A percentile compares a stretch with the other conserved stretches of the same genome.
Evolutionary conservation across 768 basidiomycete species (phyloP).

Genomic region (Termitomyces sp.): DNA sequence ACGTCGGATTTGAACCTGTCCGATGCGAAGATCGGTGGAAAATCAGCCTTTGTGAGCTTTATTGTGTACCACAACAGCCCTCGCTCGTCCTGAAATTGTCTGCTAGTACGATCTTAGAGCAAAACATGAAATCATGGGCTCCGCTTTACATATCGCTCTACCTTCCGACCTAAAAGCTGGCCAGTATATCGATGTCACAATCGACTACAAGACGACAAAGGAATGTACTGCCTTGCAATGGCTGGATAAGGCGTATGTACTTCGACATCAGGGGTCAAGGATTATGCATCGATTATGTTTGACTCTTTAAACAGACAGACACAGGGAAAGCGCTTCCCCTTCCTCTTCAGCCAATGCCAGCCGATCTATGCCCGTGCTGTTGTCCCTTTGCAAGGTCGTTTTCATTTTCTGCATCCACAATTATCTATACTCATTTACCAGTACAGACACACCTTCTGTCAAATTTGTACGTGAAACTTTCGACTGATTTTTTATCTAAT

Average conservation of each 20-base stretch:
- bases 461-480: constrained; percentile 54
- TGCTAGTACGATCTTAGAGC: constrained; percentile 46
- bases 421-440: neutral
- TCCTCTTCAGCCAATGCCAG: constrained; percentile 90
- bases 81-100: neutral
- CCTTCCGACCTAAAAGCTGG: constrained; percentile 34
- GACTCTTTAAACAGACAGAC: constrained; percentile 49
- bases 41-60: constrained; percentile 37
- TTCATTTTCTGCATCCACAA: neutral
- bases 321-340: constrained; percentile 78
- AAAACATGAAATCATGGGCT: constrained; percentile 71
- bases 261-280: neutral
- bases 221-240: constrained; percentile 79
- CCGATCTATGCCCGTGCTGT: constrained; percentile 84
- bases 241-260: constrained; percentile 69
- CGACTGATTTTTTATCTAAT: neutral
- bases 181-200: constrained; percentile 43
- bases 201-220: constrained; percentile 70
- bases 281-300: neutral
- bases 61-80: neutral
- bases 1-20: constrained; percentile 62
- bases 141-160: constrained; percentile 61
- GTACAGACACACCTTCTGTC: constrained; percentile 74
- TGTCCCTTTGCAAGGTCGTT: constrained; percentile 68
- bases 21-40: constrained; percentile 46